Percentiles rank a stretch among this genome's conserved stretches.
Evolutionary conservation across 2,329 filamentous ascomycete species (phyloP).

Genomic region (Clonostachys sp.): DNA sequence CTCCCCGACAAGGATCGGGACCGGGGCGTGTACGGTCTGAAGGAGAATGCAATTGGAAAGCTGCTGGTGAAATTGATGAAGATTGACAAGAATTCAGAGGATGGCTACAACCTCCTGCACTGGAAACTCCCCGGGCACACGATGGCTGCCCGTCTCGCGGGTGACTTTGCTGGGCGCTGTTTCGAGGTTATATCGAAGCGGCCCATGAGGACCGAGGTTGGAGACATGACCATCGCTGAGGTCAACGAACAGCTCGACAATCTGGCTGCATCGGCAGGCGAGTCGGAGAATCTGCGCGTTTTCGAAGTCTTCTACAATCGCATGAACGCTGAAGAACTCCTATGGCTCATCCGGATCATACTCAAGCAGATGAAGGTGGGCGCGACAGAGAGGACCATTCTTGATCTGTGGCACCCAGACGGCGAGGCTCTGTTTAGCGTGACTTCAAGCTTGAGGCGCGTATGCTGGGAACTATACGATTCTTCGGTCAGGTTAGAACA

Average conservation of each 20-base stretch:
- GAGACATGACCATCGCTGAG: constrained; percentile 80
- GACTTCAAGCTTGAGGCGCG: constrained; percentile 81
- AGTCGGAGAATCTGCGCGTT: constrained; percentile 79
- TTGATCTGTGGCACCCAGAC: constrained; percentile 78
- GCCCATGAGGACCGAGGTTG: constrained; percentile 67
- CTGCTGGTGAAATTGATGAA: constrained; percentile 89
- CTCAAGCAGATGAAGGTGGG: constrained; percentile 70
- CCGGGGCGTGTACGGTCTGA: constrained; percentile 87
- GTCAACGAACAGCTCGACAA: constrained; percentile 84
- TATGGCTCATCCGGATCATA: constrained; percentile 93
- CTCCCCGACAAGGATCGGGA: constrained; percentile 91
- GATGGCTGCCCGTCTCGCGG: constrained; percentile 61
- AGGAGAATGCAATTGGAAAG: constrained; percentile 87
- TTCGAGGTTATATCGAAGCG: constrained; percentile 83
- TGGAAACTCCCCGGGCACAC: constrained; percentile 85
- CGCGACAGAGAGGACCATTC: constrained; percentile 83
- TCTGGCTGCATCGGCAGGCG: constrained; percentile 69
- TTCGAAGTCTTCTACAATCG: constrained; percentile 79
- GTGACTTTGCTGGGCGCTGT: constrained; percentile 89
- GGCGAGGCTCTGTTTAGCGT: constrained; percentile 80
- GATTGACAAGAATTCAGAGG: constrained; percentile 85
- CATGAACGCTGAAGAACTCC: constrained; percentile 91
- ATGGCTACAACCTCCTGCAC: constrained; percentile 78
- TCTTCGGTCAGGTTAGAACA: constrained; percentile 67
- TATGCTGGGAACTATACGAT: constrained; percentile 91